A percentile compares a stretch with the other conserved stretches of the same genome.
Evolutionary conservation across 2,329 filamentous ascomycete species (phyloP).

Genomic region (Ophioceras dolichostomum): DNA sequence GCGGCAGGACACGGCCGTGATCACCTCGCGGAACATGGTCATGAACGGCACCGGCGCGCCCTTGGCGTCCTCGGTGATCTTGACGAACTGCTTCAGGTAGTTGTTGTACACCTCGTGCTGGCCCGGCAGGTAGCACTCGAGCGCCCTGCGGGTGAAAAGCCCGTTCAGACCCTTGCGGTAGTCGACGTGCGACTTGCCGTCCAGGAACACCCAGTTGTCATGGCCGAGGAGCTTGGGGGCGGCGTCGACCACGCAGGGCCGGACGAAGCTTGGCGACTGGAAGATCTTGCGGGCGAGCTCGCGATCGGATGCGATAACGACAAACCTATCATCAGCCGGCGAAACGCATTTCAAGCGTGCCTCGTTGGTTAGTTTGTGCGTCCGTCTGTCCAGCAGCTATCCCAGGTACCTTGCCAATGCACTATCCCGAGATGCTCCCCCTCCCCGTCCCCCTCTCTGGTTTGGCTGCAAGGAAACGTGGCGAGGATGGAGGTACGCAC

Average conservation of each 20-base stretch:
- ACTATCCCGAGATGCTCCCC: too few species aligned
- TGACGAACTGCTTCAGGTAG: conserved; percentile 71
- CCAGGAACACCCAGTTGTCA: conserved; percentile 94
- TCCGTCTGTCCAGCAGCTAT: too few species aligned
- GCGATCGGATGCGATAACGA: conserved; percentile 88
- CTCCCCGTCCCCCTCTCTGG: too few species aligned
- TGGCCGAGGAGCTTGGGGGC: conserved; percentile 86
- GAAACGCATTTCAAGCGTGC: too few species aligned
- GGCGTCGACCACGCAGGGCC: conserved; percentile 91
- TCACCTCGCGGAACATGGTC: conserved; percentile 83
- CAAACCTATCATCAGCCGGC: conserved; percentile 79
- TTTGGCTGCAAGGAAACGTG: too few species aligned
- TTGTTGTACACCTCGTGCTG: conserved; percentile 85
- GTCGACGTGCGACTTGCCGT: conserved; percentile 89
- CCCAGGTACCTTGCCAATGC: too few species aligned
- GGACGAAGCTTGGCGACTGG: conserved; percentile 84
- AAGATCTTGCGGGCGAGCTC: conserved; percentile 95
- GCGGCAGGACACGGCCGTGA: conserved; percentile 87
- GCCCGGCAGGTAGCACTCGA: conserved; percentile 79
- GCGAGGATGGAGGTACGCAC: too few species aligned
- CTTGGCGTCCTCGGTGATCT: conserved; percentile 58
- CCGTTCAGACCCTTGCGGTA: conserved; percentile 95
- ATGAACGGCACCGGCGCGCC: conserved; percentile 77
- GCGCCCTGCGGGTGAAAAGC: conserved; percentile 82
- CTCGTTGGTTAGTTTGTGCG: too few species aligned